A percentile compares a stretch with the other conserved stretches of the same genome.
These are phyloP conservation scores for Vinca minor DNA, from an alignment of 257 asterid genomes.

Conservation along the genomic window DNA sequence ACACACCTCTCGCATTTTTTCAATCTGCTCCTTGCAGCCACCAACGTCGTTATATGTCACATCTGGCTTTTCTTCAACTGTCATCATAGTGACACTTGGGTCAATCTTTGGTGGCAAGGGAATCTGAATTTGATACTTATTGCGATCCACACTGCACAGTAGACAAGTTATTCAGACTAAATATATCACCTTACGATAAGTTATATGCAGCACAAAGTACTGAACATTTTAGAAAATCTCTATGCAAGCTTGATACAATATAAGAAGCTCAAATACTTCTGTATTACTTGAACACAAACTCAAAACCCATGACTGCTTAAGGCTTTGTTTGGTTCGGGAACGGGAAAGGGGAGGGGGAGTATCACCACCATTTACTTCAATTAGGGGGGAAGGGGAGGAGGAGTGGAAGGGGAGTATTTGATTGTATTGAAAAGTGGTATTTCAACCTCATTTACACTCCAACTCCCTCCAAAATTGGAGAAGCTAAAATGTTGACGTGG, in stretches of 20 bases:
- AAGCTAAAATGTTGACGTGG: too few species aligned
- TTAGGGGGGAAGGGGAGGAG: too few species aligned
- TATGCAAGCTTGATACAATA: background rate
- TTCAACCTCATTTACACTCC: too few species aligned
- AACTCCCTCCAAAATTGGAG: too few species aligned
- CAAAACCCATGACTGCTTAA: too few species aligned
- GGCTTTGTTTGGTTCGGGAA: too few species aligned
- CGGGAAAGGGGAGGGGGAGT: too few species aligned
- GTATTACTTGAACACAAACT: too few species aligned
- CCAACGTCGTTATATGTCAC: conserved; percentile 97
- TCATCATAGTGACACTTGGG: conserved; percentile 99
- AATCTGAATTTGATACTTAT: conserved; percentile 94
- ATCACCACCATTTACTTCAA: too few species aligned
- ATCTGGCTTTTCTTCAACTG: conserved; percentile 98
- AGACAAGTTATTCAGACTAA: conserved; percentile 13
- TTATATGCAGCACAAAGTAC: background rate
- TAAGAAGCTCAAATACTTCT: too few species aligned
- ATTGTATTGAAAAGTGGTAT: too few species aligned
- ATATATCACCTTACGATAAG: conserved; percentile 1
- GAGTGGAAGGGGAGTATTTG: too few species aligned
- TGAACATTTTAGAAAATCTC: background rate
- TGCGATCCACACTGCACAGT: conserved; percentile 77
- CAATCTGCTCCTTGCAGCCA: conserved; percentile 97
- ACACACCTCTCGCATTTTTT: conserved; percentile 94
- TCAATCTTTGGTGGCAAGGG: conserved; percentile 98